Conservation (phyloP, 2,329 filamentous ascomycete genomes). For the Thelonectria blattea region DNA sequence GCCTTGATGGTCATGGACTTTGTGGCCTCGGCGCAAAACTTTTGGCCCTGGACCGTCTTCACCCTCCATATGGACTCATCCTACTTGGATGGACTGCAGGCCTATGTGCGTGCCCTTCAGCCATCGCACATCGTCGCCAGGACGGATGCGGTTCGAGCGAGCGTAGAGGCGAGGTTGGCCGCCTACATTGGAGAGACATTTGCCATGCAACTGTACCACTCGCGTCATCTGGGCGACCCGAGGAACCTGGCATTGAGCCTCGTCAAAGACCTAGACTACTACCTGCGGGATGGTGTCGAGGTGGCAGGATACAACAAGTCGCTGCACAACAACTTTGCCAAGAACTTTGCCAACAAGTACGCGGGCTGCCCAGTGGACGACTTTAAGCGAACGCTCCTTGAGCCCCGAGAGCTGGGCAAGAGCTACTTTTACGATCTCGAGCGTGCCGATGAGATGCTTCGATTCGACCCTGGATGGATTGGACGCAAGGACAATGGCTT, state of each 20-base stretch:
- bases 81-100: conserved; percentile 75
- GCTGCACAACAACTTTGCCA: conserved; percentile 82
- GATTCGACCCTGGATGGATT: conserved; percentile 79
- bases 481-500: conserved; percentile 75
- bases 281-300: conserved; percentile 76
- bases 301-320: conserved; percentile 88
- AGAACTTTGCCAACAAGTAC: conserved; percentile 84
- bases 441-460: conserved; percentile 76
- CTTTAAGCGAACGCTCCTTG: conserved; percentile 78
- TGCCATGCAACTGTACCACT: conserved; percentile 87
- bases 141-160: conserved; percentile 61
- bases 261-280: conserved; percentile 78
- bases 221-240: conserved; percentile 75
- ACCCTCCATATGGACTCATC: conserved; percentile 74
- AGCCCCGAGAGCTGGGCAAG: conserved; percentile 69
- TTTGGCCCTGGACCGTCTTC: conserved; percentile 94
- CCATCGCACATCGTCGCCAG: conserved; percentile 59
- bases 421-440: conserved; percentile 86
- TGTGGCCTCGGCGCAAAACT: conserved; percentile 85
- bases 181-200: conserved; percentile 86
- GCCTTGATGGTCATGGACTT: conserved; percentile 83
- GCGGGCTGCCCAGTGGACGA: conserved; percentile 73
- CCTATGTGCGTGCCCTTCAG: conserved; percentile 68
- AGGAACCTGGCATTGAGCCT: conserved; percentile 72
- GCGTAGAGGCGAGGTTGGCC: conserved; percentile 72